Base-by-base conservation (phyloP, 148 eudicot genomes). In the Chenopodium berlandieri region DNA sequence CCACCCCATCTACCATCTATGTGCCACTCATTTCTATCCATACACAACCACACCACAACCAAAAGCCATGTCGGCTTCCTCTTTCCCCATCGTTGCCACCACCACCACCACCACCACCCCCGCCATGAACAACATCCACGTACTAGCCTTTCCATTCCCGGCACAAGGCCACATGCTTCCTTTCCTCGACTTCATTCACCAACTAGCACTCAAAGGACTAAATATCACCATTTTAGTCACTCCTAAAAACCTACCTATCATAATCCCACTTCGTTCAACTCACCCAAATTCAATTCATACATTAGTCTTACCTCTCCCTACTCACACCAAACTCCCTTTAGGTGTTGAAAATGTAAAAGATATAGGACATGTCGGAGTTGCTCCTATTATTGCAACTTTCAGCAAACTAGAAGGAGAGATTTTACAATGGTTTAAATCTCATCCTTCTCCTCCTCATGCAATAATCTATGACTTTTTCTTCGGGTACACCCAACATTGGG, bases 161-260 rank as follows among this genome's bases (percentile, higher is more conserved):
- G 90, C 92, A 4, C 89, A 85, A 80, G 93, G 95, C 58, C 95
- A 92, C 75, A 84, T 90, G 70, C 86, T 92, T 0, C 85, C 93
- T 6, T 81, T 90, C 73, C 88, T 92, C 19, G 93, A 92, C 78
- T 78, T 90, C 9, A 80, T 88, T 54, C 91, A 80, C 84, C 83
- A 48, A 9, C 13, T 48, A 48, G 54, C 54, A 9, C 54, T 48
- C 54, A 10, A 12, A 48, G 54, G 54, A 14, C 13, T 48, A 9
- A 10, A 0, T 1, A 48, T 48, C 13, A 48, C 54, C 11, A 48
- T 48, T 48, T 48, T 48, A 48, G 13, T 48, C 54, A 48, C 54
- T 2, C 54, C 88, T 7, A 70, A 79, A 67, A 90, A 93, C 84
- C 87, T 90, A 65, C 88, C 91, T 25, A 78, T 83, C 64, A 82